Evolutionary conservation across 2,329 filamentous ascomycete genomes (phyloP).

Genomic region (Colletotrichum salicis): DNA sequence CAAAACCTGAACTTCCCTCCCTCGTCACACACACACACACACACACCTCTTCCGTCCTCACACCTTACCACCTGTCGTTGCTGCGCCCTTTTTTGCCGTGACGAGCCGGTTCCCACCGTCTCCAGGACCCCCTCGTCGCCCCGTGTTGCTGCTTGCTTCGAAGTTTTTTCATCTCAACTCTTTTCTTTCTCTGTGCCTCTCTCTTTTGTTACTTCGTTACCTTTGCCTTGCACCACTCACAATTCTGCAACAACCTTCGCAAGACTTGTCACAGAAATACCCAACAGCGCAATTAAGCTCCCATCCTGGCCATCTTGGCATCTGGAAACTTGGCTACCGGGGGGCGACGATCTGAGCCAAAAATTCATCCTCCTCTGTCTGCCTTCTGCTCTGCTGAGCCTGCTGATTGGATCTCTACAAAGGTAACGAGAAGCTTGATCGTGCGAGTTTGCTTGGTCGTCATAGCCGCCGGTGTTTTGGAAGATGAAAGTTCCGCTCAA

Average conservation of each 20-base stretch:
- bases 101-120: constrained; percentile 12
- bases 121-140: constrained; percentile 13
- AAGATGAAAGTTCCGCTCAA: constrained; percentile 12
- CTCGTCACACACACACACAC: neutral
- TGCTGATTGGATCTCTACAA: constrained; percentile 12
- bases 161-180: constrained; percentile 25
- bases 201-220: too few species aligned
- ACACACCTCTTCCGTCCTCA: neutral
- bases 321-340: constrained; percentile 16
- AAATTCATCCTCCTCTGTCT: neutral
- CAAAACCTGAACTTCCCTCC: constrained; percentile 25
- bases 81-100: constrained; percentile 15
- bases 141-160: constrained; percentile 8
- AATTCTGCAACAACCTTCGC: constrained; percentile 14
- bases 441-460: neutral
- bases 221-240: too few species aligned
- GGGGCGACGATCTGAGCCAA: constrained; percentile 16
- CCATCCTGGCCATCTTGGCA: constrained; percentile 34
- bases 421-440: constrained; percentile 14
- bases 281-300: constrained; percentile 20
- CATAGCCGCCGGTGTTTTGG: constrained; percentile 10
- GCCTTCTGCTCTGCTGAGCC: neutral
- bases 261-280: constrained; percentile 10
- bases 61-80: neutral
- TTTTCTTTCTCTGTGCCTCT: neutral